A percentile compares a stretch with the other conserved stretches of the same genome.
phyloP scores from a whole-genome alignment of 1,284 basidiomycete species.

The Tilletia indica region DNA sequence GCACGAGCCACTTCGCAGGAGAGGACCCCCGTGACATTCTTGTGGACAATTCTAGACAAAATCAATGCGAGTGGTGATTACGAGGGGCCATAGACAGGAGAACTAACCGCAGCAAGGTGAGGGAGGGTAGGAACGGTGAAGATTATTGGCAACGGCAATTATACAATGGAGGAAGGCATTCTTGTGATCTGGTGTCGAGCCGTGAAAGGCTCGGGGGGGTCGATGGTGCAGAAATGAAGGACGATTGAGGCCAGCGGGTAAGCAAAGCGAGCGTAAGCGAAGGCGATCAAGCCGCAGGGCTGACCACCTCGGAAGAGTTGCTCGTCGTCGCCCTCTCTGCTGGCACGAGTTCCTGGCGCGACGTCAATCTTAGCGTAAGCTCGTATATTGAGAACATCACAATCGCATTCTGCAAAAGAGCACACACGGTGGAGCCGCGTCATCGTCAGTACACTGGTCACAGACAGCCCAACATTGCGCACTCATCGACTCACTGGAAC shows the following conservation, averaged over 20 bases:
- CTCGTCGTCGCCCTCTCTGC: not conserved
- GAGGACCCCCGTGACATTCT: too few relatives aligned
- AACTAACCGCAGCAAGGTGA: too few relatives aligned
- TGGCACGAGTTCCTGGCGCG: not conserved
- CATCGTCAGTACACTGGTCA: too few relatives aligned
- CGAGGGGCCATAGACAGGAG: too few relatives aligned
- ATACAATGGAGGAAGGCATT: too few relatives aligned
- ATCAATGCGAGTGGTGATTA: too few relatives aligned
- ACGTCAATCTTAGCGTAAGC: slow-evolving; percentile 42
- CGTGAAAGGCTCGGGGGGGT: not conserved
- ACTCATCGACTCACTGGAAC: slow-evolving; percentile 63
- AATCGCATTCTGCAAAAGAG: slow-evolving; percentile 68
- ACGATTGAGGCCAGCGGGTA: not conserved
- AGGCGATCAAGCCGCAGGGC: not conserved
- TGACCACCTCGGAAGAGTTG: slow-evolving; percentile 4
- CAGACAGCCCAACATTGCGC: too few relatives aligned
- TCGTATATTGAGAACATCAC: slow-evolving; percentile 79
- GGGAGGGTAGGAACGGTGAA: too few relatives aligned
- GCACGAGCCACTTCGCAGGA: too few relatives aligned
- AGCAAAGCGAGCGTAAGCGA: not conserved
- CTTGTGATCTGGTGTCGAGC: too few relatives aligned
- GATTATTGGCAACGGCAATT: too few relatives aligned
- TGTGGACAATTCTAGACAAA: too few relatives aligned
- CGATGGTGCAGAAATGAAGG: not conserved
- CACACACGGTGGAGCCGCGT: not conserved